Evolutionary conservation across 2,329 filamentous ascomycete genomes (phyloP), one percentile per base, ranked within the genome.

Genomic region (Conoideocrella luteorostrata): DNA sequence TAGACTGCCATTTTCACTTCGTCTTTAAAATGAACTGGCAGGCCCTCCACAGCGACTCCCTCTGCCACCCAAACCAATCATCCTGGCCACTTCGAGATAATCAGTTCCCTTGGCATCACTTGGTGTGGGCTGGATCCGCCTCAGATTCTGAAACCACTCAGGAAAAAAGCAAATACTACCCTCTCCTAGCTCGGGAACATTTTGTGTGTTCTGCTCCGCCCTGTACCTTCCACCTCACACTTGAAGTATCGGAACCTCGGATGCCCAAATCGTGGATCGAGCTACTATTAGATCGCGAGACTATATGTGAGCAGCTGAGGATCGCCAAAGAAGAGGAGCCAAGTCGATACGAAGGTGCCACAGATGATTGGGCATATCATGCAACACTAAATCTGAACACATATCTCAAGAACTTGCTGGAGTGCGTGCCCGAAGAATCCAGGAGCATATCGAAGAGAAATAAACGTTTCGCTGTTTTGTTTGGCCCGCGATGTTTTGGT

Each of bases 381-480:
- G 63, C 70, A 1, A 62, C 72, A 3, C 41, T 54, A 6, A 75
- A 74, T 10, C 57, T 80, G 4, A 68, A 71, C 44, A 70, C 68
- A 6, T 80, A 79, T 39, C 57, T 78, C 4, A 69, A 66, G 24
- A 74, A 80, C 46, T 61, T 73, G 5, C 61, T 74, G 3, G 63
- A 68, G 20, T 57, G 58, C 1, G 56, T 59, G 2, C 58, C 59
- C 1, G 60, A 62, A 28, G 61, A 63, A 7, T 56, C 56, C 0
- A 61, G 71, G 35, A 72, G 62, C 39, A 77, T 80, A 28, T 74
- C 75, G 2, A 73, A 72, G 42, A 62, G 75, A 2, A 80, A 80
- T 51, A 79, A 78, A 54, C 68, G 71, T 12, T 80, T 79, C 43
- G 61, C 62, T 21, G 70, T 78, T 2, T 63, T 76, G 6, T 78